Base-by-base conservation (phyloP, 805 yeast species). In the Tetrapisispora pingtungensis region DNA sequence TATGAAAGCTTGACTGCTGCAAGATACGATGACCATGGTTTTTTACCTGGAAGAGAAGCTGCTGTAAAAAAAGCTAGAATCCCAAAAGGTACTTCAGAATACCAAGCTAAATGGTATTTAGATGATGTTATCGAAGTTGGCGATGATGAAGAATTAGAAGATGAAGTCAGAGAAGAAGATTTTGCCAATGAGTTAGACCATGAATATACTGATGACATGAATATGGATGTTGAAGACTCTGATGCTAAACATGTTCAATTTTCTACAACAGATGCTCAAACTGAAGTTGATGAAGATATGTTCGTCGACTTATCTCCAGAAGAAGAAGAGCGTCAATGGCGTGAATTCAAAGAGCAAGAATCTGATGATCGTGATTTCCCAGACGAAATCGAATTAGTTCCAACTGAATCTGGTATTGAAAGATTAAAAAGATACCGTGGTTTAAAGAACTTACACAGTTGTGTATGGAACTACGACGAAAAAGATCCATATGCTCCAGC, bases 291-390 rank as follows among this genome's bases (percentile, higher is more conserved):
- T 3, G 68, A 67, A 36, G 90, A 81, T 49, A 71, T 73, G 70
- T 81, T 79, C 58, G 79, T 78, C 44, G 96, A 87, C 32, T 66
- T 87, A 41, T 69, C 82, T 1, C 79, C 81, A 30, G 96, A 85
- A 54, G 96, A 87, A 54, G 96, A 86, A 61, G 79, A 78, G 47
- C 74, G 78, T 54, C 96, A 89, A 64, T 70, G 87, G 49, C 68
- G 73, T 45, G 75, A 73, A 55, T 88, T 72, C 67, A 77, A 93
- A 53, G 71, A 71, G 33, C 64, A 77, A 49, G 96, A 80, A 52
- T 75, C 75, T 47, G 97, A 89, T 44, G 97, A 87, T 60, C 73
- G 78, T 31, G 96, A 89, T 55, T 93, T 88, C 71, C 97, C 97
- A 0, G 99, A 93, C 65, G 98, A 93, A 66, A 67, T 90, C 45